phyloP scores from a whole-genome alignment of 257 asterid species.

The Jacaranda copaia region DNA sequence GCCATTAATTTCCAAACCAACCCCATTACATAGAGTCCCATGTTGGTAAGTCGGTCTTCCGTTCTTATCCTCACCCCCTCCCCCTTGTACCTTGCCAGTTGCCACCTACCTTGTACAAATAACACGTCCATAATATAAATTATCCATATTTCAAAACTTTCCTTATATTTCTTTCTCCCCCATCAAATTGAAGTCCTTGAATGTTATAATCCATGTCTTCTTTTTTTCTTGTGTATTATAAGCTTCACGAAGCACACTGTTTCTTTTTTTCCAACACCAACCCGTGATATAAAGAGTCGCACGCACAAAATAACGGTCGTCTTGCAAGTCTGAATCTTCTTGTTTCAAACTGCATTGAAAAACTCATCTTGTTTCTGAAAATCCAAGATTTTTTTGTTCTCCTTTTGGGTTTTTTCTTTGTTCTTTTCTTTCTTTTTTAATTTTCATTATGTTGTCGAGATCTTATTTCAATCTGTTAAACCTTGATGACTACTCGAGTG shows the following conservation, averaged over 20 bases:
- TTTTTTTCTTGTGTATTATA: background rate
- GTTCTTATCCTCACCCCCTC: slow-evolving; percentile 62
- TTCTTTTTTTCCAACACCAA: slow-evolving; percentile 44
- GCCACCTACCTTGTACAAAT: slow-evolving; percentile 41
- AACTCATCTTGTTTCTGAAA: background rate
- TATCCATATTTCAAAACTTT: slow-evolving; percentile 35
- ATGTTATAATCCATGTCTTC: background rate
- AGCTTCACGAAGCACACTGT: slow-evolving; percentile 40
- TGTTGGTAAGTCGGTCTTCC: slow-evolving; percentile 67
- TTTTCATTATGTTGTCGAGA: slow-evolving; percentile 71
- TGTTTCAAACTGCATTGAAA: slow-evolving; percentile 25
- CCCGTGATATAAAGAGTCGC: slow-evolving; percentile 5
- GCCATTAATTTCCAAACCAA: slow-evolving; percentile 47
- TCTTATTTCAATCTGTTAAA: slow-evolving; percentile 78
- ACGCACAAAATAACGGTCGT: background rate
- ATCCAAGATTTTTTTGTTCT: slow-evolving; percentile 22
- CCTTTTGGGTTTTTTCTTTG: slow-evolving; percentile 4
- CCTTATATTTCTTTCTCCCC: background rate
- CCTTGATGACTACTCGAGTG: slow-evolving; percentile 70
- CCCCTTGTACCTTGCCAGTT: slow-evolving; percentile 29
- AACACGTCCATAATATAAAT: slow-evolving; percentile 14
- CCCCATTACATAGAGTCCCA: slow-evolving; percentile 45
- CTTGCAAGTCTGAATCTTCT: background rate
- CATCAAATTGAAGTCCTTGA: slow-evolving; percentile 26
- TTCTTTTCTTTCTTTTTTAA: too few species aligned